Conservation (phyloP, 1,284 basidiomycete species). For the Ustilago xerochloae region DNA sequence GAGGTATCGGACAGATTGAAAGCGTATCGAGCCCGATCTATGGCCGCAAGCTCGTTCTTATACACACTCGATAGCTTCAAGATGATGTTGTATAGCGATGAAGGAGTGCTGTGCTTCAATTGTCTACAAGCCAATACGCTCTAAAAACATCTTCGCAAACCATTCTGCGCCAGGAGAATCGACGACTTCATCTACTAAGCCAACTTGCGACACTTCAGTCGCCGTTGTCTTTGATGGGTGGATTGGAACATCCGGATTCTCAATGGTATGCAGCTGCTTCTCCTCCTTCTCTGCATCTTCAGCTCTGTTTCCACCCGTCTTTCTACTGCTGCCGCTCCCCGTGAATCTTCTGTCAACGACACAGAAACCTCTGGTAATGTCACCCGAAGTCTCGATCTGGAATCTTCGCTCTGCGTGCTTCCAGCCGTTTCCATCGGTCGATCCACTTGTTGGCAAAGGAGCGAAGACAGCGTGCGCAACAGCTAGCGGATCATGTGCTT, state of each 20-base stretch:
- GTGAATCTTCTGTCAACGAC: slow-evolving; percentile 55
- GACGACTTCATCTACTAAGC: slow-evolving; percentile 48
- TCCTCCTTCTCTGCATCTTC: slow-evolving; percentile 25
- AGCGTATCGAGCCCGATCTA: too few relatives aligned
- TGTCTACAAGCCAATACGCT: slow-evolving; percentile 36
- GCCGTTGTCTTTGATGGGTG: neutral
- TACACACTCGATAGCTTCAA: too few relatives aligned
- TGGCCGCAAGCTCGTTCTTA: too few relatives aligned
- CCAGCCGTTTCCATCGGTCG: slow-evolving; percentile 35
- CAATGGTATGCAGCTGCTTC: slow-evolving; percentile 18
- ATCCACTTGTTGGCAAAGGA: slow-evolving; percentile 12
- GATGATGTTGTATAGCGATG: too few relatives aligned
- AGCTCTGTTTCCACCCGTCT: slow-evolving; percentile 39
- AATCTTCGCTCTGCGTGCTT: slow-evolving; percentile 36
- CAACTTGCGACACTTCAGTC: slow-evolving; percentile 21
- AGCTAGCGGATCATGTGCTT: slow-evolving; percentile 64
- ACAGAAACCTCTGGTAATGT: slow-evolving; percentile 60
- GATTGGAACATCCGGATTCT: slow-evolving; percentile 24
- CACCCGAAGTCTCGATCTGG: slow-evolving; percentile 59
- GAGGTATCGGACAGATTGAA: too few relatives aligned
- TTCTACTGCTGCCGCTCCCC: slow-evolving; percentile 40
- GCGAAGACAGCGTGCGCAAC: slow-evolving; percentile 61
- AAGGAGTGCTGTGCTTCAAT: too few relatives aligned
- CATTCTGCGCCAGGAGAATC: slow-evolving; percentile 52
- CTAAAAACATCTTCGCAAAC: slow-evolving; percentile 54